These are phyloP conservation scores for Nematodospora valgi DNA, from an alignment of 805 yeast species.

Conservation along the genomic window DNA sequence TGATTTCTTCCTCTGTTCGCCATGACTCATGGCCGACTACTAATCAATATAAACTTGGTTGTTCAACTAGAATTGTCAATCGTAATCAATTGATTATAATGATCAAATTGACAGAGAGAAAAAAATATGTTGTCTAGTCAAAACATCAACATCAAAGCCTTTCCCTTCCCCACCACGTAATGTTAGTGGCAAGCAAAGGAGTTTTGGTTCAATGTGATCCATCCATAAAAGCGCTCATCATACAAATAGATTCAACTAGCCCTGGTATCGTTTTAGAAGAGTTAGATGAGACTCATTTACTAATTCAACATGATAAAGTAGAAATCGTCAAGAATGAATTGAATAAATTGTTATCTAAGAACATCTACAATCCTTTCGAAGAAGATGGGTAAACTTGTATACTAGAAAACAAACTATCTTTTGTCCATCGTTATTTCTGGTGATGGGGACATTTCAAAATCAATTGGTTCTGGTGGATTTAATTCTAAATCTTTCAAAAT, in stretches of 20 bases:
- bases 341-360: slow-evolving; percentile 71
- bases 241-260: slow-evolving; percentile 72
- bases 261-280: slow-evolving; percentile 75
- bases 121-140: background rate
- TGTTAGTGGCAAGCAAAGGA: slow-evolving; percentile 45
- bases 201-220: slow-evolving; percentile 70
- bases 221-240: slow-evolving; percentile 80
- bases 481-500: slow-evolving; percentile 20
- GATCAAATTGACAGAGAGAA: background rate
- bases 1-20: background rate
- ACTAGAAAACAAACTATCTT: background rate
- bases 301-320: slow-evolving; percentile 76
- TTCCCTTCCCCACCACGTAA: too few relatives aligned
- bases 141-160: slow-evolving; percentile 3
- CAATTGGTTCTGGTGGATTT: background rate
- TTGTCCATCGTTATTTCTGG: background rate
- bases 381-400: slow-evolving; percentile 50
- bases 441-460: background rate
- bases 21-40: too few relatives aligned
- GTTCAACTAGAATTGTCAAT: too few relatives aligned
- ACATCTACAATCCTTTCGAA: slow-evolving; percentile 80
- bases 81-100: background rate
- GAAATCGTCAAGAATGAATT: slow-evolving; percentile 74
- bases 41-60: too few relatives aligned
- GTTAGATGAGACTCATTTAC: slow-evolving; percentile 84